Base-by-base conservation (phyloP, 2,329 filamentous ascomycete species). In the Fusarium floridanum region DNA sequence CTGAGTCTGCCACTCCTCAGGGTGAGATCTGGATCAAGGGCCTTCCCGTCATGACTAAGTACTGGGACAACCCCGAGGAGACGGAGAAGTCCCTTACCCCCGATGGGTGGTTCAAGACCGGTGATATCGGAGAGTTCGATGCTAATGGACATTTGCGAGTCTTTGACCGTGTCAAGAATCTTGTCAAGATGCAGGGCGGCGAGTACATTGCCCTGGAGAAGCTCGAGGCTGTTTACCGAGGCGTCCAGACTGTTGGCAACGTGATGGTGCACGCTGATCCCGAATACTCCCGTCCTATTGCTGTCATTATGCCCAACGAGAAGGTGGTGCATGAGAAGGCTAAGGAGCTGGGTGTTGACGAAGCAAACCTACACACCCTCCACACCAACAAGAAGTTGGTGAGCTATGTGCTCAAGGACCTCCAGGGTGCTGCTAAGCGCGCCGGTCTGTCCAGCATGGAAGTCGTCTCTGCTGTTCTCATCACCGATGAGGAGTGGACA, bases 121-220 rank as follows among this genome's bases (percentile, higher is more conserved):
- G 96, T 71, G 96, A 98, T 80, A 97, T 98, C 82, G 96, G 96
- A 79, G 94, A 98, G 82, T 97, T 96, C 79, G 92, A 96, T 83
- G 81, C 86, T 53, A 88, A 92, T 71, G 96, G 96, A 50, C 94
- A 97, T 82, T 85, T 98, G 75, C 90, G 88, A 77, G 92, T 98
- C 82, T 95, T 98, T 80, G 96, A 98, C 83, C 94, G 96, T 77
- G 95, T 98, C 91, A 98, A 98, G 92, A 98, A 98, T 85, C 87
- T 98, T 66, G 94, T 98, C 84, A 98, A 98, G 91, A 95, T 97
- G 73, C 90, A 94, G 75, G 95, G 95, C 70, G 96, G 96, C 77
- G 96, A 98, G 87, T 98, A 98, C 84, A 97, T 98, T 82, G 97
- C 96, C 24, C 90, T 99, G 5, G 96, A 98, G 87, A 98, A 95